Evolutionary conservation across 148 eudicot genomes (phyloP).

Genomic region (Mesembryanthemum crystallinum): DNA sequence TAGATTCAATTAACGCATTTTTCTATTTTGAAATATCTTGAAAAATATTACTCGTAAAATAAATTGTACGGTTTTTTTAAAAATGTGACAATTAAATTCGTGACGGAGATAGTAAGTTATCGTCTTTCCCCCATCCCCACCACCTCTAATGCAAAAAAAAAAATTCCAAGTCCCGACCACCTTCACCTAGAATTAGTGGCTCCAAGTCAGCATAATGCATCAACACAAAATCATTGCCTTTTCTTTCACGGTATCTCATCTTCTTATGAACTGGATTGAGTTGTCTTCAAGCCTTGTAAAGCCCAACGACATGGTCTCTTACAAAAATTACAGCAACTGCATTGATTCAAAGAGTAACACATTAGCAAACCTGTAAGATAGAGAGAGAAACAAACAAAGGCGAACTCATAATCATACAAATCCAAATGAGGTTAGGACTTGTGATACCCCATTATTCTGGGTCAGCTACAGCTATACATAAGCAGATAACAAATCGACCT

Average conservation of each 20-base stretch:
- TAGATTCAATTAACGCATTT: no score
- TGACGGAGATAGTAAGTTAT: no score
- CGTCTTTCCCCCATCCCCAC: no score
- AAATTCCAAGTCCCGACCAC: no score
- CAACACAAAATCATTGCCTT: background rate
- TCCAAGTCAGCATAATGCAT: no score
- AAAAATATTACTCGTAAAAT: no score
- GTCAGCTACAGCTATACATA: conserved; percentile 16
- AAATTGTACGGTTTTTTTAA: no score
- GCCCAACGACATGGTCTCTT: background rate
- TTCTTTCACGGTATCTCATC: background rate
- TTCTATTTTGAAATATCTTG: no score
- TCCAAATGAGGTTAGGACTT: background rate
- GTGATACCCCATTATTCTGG: background rate
- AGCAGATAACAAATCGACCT: conserved; percentile 12
- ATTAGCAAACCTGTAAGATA: background rate
- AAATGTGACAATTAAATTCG: no score
- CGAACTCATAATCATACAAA: background rate
- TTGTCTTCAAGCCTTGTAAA: conserved; percentile 19
- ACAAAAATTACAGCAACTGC: conserved; percentile 11
- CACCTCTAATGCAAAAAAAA: no score
- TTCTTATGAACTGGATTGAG: conserved; percentile 9
- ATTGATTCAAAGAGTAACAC: background rate
- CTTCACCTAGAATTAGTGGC: no score
- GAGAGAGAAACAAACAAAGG: background rate